A percentile compares a stretch with the other conserved stretches of the same genome.
Conservation (phyloP, 768 basidiomycete species). For the Tricholoma saponaceum region DNA sequence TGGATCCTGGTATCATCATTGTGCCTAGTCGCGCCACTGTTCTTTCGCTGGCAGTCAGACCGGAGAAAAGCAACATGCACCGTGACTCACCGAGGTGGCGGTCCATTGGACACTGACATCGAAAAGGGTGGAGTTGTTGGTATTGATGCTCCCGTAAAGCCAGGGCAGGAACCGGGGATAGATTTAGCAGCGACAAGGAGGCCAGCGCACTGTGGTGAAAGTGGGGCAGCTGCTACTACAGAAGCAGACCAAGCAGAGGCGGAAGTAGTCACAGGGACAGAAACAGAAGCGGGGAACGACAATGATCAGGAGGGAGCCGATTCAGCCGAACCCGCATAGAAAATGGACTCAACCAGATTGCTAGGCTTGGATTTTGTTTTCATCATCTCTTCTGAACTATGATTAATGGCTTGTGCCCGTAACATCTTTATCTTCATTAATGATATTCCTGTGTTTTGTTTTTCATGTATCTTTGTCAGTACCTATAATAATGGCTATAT, state of each 20-base stretch:
- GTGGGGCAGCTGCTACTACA: neutral
- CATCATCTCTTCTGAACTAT: too few relatives aligned
- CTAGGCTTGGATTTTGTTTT: too few relatives aligned
- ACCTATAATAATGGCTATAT: too few relatives aligned
- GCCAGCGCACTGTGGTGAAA: neutral
- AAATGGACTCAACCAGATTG: too few relatives aligned
- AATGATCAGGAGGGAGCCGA: neutral
- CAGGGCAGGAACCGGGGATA: neutral
- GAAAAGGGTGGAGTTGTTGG: neutral
- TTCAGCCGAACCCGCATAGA: too few relatives aligned
- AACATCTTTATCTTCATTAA: too few relatives aligned
- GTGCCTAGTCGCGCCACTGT: too few relatives aligned
- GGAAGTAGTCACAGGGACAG: neutral
- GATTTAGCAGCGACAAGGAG: neutral
- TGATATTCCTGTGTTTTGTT: too few relatives aligned
- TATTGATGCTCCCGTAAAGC: neutral
- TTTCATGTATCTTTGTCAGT: too few relatives aligned
- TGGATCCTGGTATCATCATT: too few relatives aligned
- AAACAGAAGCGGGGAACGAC: neutral
- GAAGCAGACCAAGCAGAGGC: neutral
- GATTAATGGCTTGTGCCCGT: too few relatives aligned
- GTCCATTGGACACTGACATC: neutral
- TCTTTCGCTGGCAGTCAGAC: neutral
- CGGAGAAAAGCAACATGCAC: neutral
- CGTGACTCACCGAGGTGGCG: too few relatives aligned